Evolutionary conservation across 164 flowering plant species (phyloP), one percentile per base, ranked within the genome.

Genomic region (Umbilicus rupestris): DNA sequence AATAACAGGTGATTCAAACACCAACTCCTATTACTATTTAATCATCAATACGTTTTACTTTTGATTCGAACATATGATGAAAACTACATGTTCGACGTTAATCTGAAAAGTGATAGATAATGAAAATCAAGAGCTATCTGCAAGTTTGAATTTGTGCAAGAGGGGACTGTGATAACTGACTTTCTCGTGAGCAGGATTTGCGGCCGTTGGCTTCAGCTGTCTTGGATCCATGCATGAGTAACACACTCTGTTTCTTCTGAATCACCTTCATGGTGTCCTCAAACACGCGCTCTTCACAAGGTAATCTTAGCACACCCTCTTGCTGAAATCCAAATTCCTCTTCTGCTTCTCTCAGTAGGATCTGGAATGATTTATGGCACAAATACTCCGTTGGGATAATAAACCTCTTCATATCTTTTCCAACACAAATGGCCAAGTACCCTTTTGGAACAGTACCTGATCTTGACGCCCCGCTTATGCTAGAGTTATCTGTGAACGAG

Each of bases 301-400:
- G 60, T 55, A 55, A 55, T 28, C 60, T 55, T 28, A 55, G 60
- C 60, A 55, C 60, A 28, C 60, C 60, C 19, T 55, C 60, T 55
- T 55, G 60, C 60, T 55, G 60, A 28, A 55, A 55, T 24, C 60
- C 60, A 28, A 55, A 55, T 55, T 55, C 60, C 16, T 55, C 60
- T 55, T 55, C 60, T 28, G 60, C 60, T 55, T 55, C 60, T 55
- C 17, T 29, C 29, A 55, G 28, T 55, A 55, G 14, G 31, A 55
- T 29, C 60, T 55, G 7, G 33, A 55, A 55, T 55, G 60, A 33
- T 55, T 26, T 15, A 29, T 55, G 60, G 15, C 60, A 11, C 31
- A 55, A 55, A 55, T 55, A 55, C 17, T 55, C 60, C 11, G 60
- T 55, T 29, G 35, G 60, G 19, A 55, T 55, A 10, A 55, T 55